A percentile compares a stretch with the other conserved stretches of the same genome.
phyloP scores from a whole-genome alignment of 805 yeast genomes.

The Candida sanyiensis region DNA sequence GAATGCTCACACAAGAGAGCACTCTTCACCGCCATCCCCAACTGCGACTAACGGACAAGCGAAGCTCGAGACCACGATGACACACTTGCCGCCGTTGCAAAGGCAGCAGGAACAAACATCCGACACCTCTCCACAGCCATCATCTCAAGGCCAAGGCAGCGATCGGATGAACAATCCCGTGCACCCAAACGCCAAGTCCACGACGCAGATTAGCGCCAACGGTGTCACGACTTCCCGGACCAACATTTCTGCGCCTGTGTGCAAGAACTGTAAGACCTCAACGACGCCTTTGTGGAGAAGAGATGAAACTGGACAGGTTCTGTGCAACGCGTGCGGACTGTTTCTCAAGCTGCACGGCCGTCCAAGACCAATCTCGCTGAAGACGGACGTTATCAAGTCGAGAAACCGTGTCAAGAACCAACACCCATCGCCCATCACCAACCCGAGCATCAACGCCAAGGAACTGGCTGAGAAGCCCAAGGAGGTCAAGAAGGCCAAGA shows the following conservation, averaged over 20 bases:
- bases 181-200: constrained; percentile 56
- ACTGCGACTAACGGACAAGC: neutral
- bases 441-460: constrained; percentile 8
- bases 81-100: neutral
- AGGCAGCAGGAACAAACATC: neutral
- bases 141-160: neutral
- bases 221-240: constrained; percentile 63
- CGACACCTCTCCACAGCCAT: too few species aligned
- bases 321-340: constrained; percentile 92
- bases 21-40: constrained; percentile 2
- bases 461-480: constrained; percentile 23
- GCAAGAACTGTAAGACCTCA: constrained; percentile 87
- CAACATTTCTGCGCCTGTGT: constrained; percentile 60
- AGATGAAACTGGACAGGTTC: constrained; percentile 83
- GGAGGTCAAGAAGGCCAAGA: constrained; percentile 13
- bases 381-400: constrained; percentile 88
- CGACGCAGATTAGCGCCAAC: constrained; percentile 45
- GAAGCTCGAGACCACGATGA: neutral
- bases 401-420: constrained; percentile 74
- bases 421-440: constrained; percentile 4
- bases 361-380: constrained; percentile 84
- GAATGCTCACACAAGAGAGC: constrained; percentile 5
- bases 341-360: constrained; percentile 87
- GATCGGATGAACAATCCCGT: constrained; percentile 14
- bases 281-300: constrained; percentile 95